These are phyloP conservation scores for Hawksworthiomyces lignivorus DNA, from an alignment of 2,329 filamentous ascomycete genomes.

Conservation along the genomic window DNA sequence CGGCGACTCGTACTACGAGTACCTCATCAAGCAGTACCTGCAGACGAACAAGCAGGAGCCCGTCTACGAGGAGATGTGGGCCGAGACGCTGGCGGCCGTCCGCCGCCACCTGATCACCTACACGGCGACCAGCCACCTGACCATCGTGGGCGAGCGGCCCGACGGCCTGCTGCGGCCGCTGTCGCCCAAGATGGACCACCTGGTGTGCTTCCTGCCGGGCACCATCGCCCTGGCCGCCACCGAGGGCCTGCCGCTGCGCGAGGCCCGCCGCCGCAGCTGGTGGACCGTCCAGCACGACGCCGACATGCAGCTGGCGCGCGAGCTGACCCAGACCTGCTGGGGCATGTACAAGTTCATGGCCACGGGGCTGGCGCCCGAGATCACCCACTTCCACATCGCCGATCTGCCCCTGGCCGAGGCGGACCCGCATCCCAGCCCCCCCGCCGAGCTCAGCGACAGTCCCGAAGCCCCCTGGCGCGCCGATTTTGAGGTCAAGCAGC, in stretches of 20 bases:
- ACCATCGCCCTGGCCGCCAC: slow-evolving; percentile 88
- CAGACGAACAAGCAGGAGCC: slow-evolving; percentile 83
- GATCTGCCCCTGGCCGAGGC: slow-evolving; percentile 58
- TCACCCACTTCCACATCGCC: slow-evolving; percentile 78
- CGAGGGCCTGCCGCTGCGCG: slow-evolving; percentile 63
- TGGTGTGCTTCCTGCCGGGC: slow-evolving; percentile 95
- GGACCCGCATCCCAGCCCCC: slow-evolving; percentile 39
- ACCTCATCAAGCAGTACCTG: slow-evolving; percentile 95
- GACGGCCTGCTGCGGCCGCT: slow-evolving; percentile 59
- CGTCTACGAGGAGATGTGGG: slow-evolving; percentile 88
- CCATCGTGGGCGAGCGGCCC: slow-evolving; percentile 83
- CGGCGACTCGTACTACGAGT: slow-evolving; percentile 98
- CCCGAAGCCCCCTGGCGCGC: slow-evolving; percentile 59
- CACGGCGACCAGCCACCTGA: slow-evolving; percentile 69
- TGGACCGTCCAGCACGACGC: slow-evolving; percentile 79
- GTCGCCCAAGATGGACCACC: slow-evolving; percentile 92
- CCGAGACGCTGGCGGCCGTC: slow-evolving; percentile 74
- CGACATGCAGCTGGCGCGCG: slow-evolving; percentile 78
- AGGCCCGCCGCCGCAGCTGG: slow-evolving; percentile 61
- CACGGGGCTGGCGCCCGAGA: slow-evolving; percentile 90
- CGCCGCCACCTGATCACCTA: slow-evolving; percentile 91
- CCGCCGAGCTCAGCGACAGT: slow-evolving; percentile 42
- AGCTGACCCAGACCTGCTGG: slow-evolving; percentile 96
- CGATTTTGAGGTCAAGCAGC: slow-evolving; percentile 71
- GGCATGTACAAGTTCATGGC: slow-evolving; percentile 89